These are phyloP conservation scores for Apiospora saccharicola DNA, from an alignment of 2,329 filamentous ascomycete species.

Conservation along the genomic window DNA sequence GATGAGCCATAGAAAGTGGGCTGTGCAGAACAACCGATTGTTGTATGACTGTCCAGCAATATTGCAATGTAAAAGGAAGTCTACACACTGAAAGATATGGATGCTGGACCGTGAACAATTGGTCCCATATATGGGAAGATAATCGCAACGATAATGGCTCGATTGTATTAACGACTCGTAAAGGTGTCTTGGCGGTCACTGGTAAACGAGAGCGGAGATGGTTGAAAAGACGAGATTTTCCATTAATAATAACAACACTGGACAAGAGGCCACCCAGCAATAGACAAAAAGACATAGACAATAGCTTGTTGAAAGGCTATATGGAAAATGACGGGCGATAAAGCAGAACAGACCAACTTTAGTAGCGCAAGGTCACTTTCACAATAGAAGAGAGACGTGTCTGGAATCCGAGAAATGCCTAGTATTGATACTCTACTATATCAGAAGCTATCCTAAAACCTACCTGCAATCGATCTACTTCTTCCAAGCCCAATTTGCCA, in stretches of 20 bases:
- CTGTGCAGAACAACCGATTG: neutral
- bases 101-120: neutral
- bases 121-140: neutral
- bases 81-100: neutral
- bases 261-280: neutral
- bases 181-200: neutral
- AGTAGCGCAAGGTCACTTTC: too few species aligned
- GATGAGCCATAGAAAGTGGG: neutral
- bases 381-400: neutral
- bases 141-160: neutral
- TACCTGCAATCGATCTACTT: neutral
- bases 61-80: neutral
- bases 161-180: neutral
- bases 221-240: neutral
- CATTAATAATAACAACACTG: neutral
- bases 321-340: neutral
- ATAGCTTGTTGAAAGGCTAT: neutral
- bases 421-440: neutral
- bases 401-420: neutral
- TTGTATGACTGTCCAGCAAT: neutral
- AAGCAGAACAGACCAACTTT: neutral
- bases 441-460: too few species aligned
- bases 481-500: conserved; percentile 47
- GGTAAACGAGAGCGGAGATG: neutral
- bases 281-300: neutral